Evolutionary conservation across 306 rosid genomes (phyloP), one percentile per base, ranked within the genome.

Genomic region (Oxytropis ochrocephala): DNA sequence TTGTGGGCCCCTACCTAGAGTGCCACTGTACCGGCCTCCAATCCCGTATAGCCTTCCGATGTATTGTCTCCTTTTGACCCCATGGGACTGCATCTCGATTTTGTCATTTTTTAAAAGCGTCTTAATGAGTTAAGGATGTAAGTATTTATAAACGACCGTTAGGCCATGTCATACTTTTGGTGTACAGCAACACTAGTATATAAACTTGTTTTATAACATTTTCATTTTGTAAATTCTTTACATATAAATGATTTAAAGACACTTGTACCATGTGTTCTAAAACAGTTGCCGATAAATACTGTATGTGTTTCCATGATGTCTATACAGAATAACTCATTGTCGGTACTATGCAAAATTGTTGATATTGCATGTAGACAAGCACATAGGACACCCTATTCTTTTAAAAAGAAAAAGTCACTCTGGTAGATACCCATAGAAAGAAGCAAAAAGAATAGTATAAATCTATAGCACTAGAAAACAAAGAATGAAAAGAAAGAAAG

Each of bases 371-470:
- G 19, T 57, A 53, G 76, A 76, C 79, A 81, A 81, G 30, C 71
- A 76, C 53, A 47, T 12, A 72, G 47, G 84, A 67, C 76, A 49
- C 4, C 3, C 12, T 21, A 54, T 75, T 67, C 75, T 33, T 59
- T 47, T 36, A 27, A 67, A 60, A 81, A 67, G 62, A 62, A 64
- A 74, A 60, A 56, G 77, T 41, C 74, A 64, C 11, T 63, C 68
- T 53, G 71, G 48, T 65, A 4, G 65, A 60, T 53, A 33, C 30
- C 38, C 67, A 62, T 36, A 41, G 42, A 69, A 69, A 68, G 55
- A 73, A 78, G 68, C 42, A 78, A 70, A 74, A 74, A 70, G 73
- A 78, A 70, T 42, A 62, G 77, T 24, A 63, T 46, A 56, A 52
- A 24, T 49, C 8, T 35, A 27, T 52, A 8, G 32, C 69, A 66